These are phyloP conservation scores for Aspergillus incahuasiensis DNA, from an alignment of 495 filamentous ascomycete species.

Conservation along the genomic window DNA sequence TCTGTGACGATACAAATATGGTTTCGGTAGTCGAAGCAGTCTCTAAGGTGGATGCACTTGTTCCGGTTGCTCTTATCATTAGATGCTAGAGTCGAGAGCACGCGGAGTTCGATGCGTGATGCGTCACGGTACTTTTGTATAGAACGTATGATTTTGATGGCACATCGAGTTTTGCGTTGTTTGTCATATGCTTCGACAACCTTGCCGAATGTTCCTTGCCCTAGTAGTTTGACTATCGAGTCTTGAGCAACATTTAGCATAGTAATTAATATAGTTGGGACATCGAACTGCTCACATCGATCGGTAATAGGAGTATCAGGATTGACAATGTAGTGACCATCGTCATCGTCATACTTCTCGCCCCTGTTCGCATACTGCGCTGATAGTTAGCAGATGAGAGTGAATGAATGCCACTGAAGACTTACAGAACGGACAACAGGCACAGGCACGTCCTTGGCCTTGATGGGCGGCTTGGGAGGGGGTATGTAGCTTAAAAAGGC, in stretches of 20 bases:
- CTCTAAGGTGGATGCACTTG: constrained; percentile 92
- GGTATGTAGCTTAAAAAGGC: constrained; percentile 75
- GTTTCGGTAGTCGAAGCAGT: constrained; percentile 96
- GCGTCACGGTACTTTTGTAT: constrained; percentile 98
- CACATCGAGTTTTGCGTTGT: constrained; percentile 68
- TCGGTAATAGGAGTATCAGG: constrained; percentile 79
- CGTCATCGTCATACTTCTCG: constrained; percentile 83
- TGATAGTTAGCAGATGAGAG: constrained; percentile 15
- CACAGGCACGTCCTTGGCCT: constrained; percentile 85
- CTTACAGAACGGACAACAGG: constrained; percentile 79
- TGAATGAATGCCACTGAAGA: constrained; percentile 8
- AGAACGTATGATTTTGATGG: constrained; percentile 96
- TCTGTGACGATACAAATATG: constrained; percentile 99
- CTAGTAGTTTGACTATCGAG: constrained; percentile 78
- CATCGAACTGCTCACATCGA: constrained; percentile 62
- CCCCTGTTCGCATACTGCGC: constrained; percentile 41
- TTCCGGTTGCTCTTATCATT: constrained; percentile 93
- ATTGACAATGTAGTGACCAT: constrained; percentile 91
- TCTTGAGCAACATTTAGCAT: constrained; percentile 50
- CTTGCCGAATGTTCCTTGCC: constrained; percentile 97
- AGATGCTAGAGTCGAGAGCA: constrained; percentile 80
- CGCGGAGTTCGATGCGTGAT: constrained; percentile 90
- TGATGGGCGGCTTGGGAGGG: constrained; percentile 82
- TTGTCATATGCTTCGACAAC: constrained; percentile 89
- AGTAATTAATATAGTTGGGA: background rate